These are phyloP conservation scores for Thalassiosira hispida DNA, from an alignment of 352 stramenopile species.

Conservation along the genomic window DNA sequence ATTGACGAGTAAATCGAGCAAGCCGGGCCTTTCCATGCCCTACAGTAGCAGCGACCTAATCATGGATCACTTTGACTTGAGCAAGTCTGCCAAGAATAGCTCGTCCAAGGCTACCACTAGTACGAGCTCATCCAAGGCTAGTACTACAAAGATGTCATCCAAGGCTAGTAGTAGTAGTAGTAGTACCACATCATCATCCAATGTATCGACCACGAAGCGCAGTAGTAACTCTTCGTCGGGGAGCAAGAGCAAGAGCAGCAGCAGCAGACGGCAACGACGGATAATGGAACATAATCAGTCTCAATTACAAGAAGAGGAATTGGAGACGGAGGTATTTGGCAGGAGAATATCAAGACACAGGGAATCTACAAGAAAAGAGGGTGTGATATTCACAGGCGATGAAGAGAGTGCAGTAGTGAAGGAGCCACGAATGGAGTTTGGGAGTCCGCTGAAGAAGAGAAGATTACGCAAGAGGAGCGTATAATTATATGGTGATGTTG, in stretches of 20 bases:
- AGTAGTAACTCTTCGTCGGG: neutral
- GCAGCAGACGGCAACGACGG: neutral
- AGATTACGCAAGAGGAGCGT: neutral
- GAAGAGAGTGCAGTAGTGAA: neutral
- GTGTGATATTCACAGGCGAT: neutral
- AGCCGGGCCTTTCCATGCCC: conserved; percentile 25
- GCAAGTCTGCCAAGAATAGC: conserved; percentile 9
- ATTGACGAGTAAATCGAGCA: neutral
- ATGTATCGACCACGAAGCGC: neutral
- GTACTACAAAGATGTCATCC: neutral
- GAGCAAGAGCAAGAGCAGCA: neutral
- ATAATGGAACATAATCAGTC: neutral
- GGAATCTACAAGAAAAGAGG: neutral
- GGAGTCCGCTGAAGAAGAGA: neutral
- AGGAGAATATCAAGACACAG: conserved; percentile 14
- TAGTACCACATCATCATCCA: neutral
- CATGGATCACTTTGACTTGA: conserved; percentile 26
- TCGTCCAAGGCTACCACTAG: neutral
- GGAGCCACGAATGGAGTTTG: neutral
- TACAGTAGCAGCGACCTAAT: neutral
- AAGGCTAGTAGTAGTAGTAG: neutral
- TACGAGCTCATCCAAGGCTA: neutral
- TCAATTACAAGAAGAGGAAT: neutral
- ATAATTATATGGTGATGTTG: conserved; percentile 3
- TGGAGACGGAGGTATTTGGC: conserved; percentile 23